Conservation (phyloP, 352 stramenopile genomes). For the Phytophthora sp. region DNA sequence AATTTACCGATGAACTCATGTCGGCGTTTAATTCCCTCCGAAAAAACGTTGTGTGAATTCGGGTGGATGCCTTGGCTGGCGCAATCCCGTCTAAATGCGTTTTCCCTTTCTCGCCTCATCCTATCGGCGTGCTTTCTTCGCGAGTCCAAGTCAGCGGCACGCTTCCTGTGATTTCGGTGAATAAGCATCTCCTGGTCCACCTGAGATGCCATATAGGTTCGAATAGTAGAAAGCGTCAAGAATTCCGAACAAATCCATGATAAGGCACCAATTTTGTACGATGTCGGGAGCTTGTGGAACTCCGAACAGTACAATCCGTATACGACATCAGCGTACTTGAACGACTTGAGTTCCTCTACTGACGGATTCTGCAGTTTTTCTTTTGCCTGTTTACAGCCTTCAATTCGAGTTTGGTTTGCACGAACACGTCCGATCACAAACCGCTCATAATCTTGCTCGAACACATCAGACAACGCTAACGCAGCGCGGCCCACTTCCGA, state of each 20-base stretch:
- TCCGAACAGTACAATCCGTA: slow-evolving; percentile 75
- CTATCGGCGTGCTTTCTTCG: slow-evolving; percentile 57
- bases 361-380: slow-evolving; percentile 29
- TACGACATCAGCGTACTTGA: slow-evolving; percentile 63
- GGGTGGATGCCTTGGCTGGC: slow-evolving; percentile 66
- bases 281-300: slow-evolving; percentile 68
- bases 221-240: slow-evolving; percentile 59
- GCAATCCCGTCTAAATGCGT: slow-evolving; percentile 62
- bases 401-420: slow-evolving; percentile 61
- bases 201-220: slow-evolving; percentile 60
- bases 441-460: slow-evolving; percentile 83
- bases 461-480: slow-evolving; percentile 77
- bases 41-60: slow-evolving; percentile 73
- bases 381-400: slow-evolving; percentile 58
- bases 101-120: slow-evolving; percentile 61
- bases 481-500: slow-evolving; percentile 76
- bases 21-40: slow-evolving; percentile 63
- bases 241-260: slow-evolving; percentile 76
- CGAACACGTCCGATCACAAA: slow-evolving; percentile 66
- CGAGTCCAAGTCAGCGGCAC: slow-evolving; percentile 56
- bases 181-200: slow-evolving; percentile 68
- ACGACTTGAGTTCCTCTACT: slow-evolving; percentile 28
- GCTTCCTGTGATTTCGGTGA: slow-evolving; percentile 56
- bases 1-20: slow-evolving; percentile 72
- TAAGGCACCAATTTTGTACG: slow-evolving; percentile 67